Evolutionary conservation across 192 early-diverging fungal genomes (phyloP), one percentile per base, ranked within the genome.

Genomic region (Dissophora globulifera): DNA sequence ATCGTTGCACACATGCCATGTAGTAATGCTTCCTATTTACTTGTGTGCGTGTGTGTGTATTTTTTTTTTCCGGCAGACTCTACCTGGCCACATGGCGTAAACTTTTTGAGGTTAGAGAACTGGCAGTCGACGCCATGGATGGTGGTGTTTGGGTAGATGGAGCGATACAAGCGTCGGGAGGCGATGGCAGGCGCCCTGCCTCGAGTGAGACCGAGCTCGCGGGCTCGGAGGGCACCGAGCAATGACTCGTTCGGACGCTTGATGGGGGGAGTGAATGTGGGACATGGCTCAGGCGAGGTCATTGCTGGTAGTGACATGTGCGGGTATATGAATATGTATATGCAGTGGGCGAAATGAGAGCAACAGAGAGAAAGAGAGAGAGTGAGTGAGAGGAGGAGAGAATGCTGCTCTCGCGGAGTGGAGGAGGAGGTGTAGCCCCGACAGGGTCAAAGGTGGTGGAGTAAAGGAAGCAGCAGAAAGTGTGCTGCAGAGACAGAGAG

Each of bases 81-180:
- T 75, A 65, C 71, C 50, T 75, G 71, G 11, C 71, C 71, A 27
- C 71, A 75, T 20, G 71, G 71, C 23, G 71, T 75, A 30, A 75
- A 75, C 50, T 58, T 57, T 35, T 75, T 75, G 31, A 75, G 62
- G 42, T 66, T 64, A 10, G 69, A 75, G 57, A 66, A 75, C 23
- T 65, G 62, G 30, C 71, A 66, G 15, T 75, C 63, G 8, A 75
- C 62, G 8, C 62, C 71, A 38, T 75, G 71, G 50, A 75, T 45
- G 43, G 71, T 75, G 2, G 71, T 31, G 33, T 75, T 75, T 2
- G 71, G 71, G 50, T 66, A 59, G 49, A 75, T 75, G 30, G 62
- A 65, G 10, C 62, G 54, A 49, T 75, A 66, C 25, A 75, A 29
- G 19, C 56, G 55, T 25, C 71, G 38, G 17, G 62, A 31, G 8